Conservation (phyloP, 2,329 filamentous ascomycete species). For the Colletotrichum phormii region DNA sequence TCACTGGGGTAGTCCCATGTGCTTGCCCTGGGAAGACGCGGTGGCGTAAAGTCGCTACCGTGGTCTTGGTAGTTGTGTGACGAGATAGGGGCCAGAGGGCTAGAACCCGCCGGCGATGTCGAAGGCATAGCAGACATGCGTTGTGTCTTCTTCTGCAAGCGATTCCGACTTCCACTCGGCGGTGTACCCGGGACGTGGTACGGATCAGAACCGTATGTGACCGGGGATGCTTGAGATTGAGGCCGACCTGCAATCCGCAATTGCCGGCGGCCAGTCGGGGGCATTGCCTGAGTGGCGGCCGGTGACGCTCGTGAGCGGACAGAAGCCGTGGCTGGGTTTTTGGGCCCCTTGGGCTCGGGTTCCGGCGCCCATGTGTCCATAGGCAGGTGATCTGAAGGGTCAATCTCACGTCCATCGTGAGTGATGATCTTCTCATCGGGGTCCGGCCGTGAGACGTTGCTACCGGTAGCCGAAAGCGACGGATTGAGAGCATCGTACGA, state of each 20-base stretch:
- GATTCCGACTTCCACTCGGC: conserved; percentile 60
- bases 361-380: conserved; percentile 83
- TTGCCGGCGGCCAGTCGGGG: conserved; percentile 61
- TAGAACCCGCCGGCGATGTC: conserved; percentile 52
- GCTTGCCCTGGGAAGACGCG: conserved; percentile 57
- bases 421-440: conserved; percentile 78
- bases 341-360: conserved; percentile 64
- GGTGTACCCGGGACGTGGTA: conserved; percentile 47
- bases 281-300: conserved; percentile 64
- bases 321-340: conserved; percentile 42
- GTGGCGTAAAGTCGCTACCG: conserved; percentile 52
- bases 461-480: conserved; percentile 45
- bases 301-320: conserved; percentile 54
- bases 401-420: conserved; percentile 80
- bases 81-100: conserved; percentile 65
- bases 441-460: conserved; percentile 48
- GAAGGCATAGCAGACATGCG: conserved; percentile 56
- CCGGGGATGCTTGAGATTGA: conserved; percentile 56
- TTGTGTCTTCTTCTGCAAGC: conserved; percentile 73
- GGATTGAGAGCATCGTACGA: conserved; percentile 81
- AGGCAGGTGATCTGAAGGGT: conserved; percentile 84
- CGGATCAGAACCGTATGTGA: conserved; percentile 43
- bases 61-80: conserved; percentile 63
- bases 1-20: conserved; percentile 67
- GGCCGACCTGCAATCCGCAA: conserved; percentile 63